These are phyloP conservation scores for Neurospora tetrasperma DNA, from an alignment of 495 filamentous ascomycete genomes.

Conservation along the genomic window DNA sequence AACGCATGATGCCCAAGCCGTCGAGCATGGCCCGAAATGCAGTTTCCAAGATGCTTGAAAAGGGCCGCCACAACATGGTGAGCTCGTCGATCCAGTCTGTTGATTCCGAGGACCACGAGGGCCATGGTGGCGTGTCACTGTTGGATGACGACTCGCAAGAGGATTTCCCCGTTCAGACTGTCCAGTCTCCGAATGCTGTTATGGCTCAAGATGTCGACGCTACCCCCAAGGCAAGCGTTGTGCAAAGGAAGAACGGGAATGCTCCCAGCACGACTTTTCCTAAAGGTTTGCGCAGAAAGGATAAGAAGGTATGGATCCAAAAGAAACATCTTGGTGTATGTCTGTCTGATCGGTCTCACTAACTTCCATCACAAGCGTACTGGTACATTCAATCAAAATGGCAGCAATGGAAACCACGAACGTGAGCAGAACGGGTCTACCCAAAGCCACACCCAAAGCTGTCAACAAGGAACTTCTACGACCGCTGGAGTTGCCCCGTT, in stretches of 20 bases:
- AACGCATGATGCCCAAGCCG: not conserved
- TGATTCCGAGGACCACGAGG: constrained; percentile 6
- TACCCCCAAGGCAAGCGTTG: not conserved
- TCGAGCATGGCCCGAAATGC: not conserved
- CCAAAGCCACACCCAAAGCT: not conserved
- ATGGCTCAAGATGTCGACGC: not conserved
- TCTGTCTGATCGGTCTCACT: not conserved
- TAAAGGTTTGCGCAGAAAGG: not conserved
- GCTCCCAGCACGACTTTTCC: not conserved
- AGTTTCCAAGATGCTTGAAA: not conserved
- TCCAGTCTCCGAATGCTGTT: not conserved
- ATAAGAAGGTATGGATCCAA: not conserved
- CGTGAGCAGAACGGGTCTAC: not conserved
- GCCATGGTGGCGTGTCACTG: constrained; percentile 2
- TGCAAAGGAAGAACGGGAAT: not conserved
- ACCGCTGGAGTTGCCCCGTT: not conserved
- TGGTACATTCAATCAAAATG: not conserved
- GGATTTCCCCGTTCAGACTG: not conserved
- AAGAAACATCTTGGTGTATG: not conserved
- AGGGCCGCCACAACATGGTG: not conserved
- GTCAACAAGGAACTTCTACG: not conserved
- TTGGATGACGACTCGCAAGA: not conserved
- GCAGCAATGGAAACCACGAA: not conserved
- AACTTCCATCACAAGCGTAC: not conserved
- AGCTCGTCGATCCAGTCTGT: not conserved